These are phyloP conservation scores for Pleurotus eryngii DNA, from an alignment of 768 basidiomycete species.

Conservation along the genomic window DNA sequence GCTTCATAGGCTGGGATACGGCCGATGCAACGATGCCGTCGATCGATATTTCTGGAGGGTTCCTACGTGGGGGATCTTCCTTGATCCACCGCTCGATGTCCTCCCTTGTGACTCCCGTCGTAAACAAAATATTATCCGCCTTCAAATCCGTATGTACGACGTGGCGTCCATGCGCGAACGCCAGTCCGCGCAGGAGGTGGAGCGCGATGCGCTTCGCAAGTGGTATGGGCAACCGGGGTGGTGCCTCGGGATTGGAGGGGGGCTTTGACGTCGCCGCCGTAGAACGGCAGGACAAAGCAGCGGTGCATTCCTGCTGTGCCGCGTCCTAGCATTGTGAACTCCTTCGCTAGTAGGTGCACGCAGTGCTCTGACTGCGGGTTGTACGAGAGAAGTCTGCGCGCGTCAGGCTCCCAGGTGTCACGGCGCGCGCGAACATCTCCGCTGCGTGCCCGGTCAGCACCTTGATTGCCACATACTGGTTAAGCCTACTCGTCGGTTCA, in stretches of 20 bases:
- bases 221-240: not conserved
- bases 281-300: not conserved
- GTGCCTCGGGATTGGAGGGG: no score
- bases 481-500: no score
- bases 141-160: not conserved
- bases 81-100: not conserved
- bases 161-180: not conserved
- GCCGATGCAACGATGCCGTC: no score
- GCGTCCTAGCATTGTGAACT: not conserved
- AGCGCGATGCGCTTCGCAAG: not conserved
- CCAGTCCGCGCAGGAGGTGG: not conserved
- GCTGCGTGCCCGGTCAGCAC: conserved; percentile 23
- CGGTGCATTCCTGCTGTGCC: not conserved
- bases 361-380: not conserved
- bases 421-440: conserved; percentile 17
- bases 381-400: conserved; percentile 4
- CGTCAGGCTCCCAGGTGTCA: conserved; percentile 13
- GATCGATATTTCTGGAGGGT: no score
- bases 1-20: no score
- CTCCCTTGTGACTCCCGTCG: not conserved
- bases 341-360: not conserved
- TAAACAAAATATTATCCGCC: no score
- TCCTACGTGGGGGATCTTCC: conserved; percentile 7
- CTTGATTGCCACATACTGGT: conserved; percentile 26
- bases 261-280: no score